Base-by-base conservation (phyloP, 2,329 filamentous ascomycete species). In the Stagonosporopsis chrysanthemi region DNA sequence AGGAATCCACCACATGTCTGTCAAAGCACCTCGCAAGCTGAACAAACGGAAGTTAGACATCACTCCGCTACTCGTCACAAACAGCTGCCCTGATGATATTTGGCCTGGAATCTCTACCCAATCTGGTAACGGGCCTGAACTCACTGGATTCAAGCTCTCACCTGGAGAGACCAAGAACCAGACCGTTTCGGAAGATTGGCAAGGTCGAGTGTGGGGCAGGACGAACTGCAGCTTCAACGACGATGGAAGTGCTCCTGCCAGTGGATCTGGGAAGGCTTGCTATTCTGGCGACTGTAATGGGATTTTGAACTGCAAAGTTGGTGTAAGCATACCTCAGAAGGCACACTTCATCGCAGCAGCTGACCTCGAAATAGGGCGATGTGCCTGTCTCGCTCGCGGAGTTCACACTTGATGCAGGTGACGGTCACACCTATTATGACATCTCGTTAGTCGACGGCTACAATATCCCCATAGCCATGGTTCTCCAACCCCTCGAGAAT, bases 401-500 rank as follows among this genome's bases (percentile, higher is more conserved):
- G 71, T 93, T 95, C 76, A 92, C 89, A 52, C 82, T 94, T 15
- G 84, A 86, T 46, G 89, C 88, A 26, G 88, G 88, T 28, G 78
- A 83, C 40, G 80, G 81, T 22, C 88, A 92, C 70, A 89, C 87
- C 9, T 95, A 91, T 74, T 94, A 93, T 77, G 91, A 95, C 74
- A 90, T 95, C 61, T 92, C 90, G 38, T 82, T 94, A 2, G 91
- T 95, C 22, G 91, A 95, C 71, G 91, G 91, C 45, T 94, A 94
- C 82, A 94, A 94, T 71, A 77, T 94, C 1, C 89, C 90, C 1
- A 72, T 93, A 60, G 88, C 85, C 28, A 85, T 84, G 35, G 75
- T 82, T 22, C 68, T 81, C 23, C 70, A 79, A 41, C 72, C 77
- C 11, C 83, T 87, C 22, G 81, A 83, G 51, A 88, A 90, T 65